Percentiles rank a stretch among this genome's conserved stretches.
These are phyloP conservation scores for Paramecium sonneborni DNA, from an alignment of 73 alveolate genomes.

Conservation along the genomic window DNA sequence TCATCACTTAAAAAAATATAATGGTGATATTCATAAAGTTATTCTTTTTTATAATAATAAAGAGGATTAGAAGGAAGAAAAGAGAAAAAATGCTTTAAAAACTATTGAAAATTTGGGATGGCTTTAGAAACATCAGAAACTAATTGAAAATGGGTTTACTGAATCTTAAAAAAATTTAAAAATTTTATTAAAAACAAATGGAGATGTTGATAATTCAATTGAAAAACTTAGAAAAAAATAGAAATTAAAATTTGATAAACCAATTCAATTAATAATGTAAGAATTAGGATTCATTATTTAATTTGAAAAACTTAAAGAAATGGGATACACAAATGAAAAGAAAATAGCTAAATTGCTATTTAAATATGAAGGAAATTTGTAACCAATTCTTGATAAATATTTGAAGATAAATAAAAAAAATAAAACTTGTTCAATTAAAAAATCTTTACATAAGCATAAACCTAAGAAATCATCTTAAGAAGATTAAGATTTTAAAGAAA, in stretches of 20 bases:
- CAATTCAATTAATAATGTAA: not conserved
- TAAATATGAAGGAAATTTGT: not conserved
- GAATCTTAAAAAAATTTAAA: not conserved
- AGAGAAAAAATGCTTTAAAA: not conserved
- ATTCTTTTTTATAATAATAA: not conserved
- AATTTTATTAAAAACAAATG: not conserved
- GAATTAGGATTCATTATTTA: not conserved
- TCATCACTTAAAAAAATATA: not conserved
- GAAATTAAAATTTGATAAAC: not conserved
- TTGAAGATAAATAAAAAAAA: not conserved
- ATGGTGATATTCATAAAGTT: not conserved
- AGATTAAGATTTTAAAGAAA: not conserved
- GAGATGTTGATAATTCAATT: not conserved
- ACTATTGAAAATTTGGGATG: conserved; percentile 14
- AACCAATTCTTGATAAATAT: not conserved
- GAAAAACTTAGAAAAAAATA: not conserved
- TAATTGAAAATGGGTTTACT: not conserved
- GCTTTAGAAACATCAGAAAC: not conserved
- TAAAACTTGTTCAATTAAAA: not conserved
- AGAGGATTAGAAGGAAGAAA: not conserved
- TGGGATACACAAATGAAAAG: conserved; percentile 24
- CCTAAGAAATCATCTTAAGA: not conserved
- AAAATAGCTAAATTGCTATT: not conserved
- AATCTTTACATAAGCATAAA: not conserved
- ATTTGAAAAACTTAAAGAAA: conserved; percentile 15